These are phyloP conservation scores for Tolypocladium guangdongense DNA, from an alignment of 2,329 filamentous ascomycete species.

Conservation along the genomic window DNA sequence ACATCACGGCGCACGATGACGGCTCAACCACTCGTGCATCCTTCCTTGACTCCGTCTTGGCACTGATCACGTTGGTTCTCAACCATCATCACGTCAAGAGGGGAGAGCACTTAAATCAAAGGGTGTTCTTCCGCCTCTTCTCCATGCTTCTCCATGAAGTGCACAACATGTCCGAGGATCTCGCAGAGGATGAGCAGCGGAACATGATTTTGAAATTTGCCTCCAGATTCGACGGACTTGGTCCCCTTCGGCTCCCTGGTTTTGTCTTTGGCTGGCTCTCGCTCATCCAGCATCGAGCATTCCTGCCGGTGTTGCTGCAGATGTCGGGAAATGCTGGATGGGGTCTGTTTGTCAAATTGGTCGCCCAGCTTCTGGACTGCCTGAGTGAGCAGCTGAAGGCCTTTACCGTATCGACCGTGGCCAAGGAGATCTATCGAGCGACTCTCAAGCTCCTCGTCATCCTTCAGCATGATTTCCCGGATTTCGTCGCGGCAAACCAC, in stretches of 20 bases:
- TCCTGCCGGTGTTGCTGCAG: conserved; percentile 68
- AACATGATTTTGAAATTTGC: conserved; percentile 65
- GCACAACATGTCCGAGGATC: conserved; percentile 43
- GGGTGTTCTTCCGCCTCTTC: conserved; percentile 84
- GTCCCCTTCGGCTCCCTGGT: conserved; percentile 65
- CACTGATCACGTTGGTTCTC: conserved; percentile 68
- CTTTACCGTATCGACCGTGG: conserved; percentile 53
- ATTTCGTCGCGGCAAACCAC: conserved; percentile 84
- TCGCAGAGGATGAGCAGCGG: conserved; percentile 50
- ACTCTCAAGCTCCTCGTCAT: conserved; percentile 73
- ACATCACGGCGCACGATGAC: conserved; percentile 63
- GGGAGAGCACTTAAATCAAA: conserved; percentile 73
- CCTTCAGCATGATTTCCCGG: conserved; percentile 87
- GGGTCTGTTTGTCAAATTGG: conserved; percentile 60
- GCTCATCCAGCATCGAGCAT: conserved; percentile 73
- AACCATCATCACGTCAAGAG: conserved; percentile 77
- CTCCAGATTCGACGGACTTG: conserved; percentile 58
- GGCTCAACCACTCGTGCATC: conserved; percentile 52
- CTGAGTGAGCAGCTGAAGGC: conserved; percentile 72
- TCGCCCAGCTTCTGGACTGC: conserved; percentile 61
- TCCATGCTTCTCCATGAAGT: conserved; percentile 73
- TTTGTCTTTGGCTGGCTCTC: conserved; percentile 81
- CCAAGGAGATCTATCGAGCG: conserved; percentile 77
- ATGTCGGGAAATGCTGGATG: conserved; percentile 62
- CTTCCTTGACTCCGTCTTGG: conserved; percentile 68